Evolutionary conservation across 345 rosid species (phyloP), one percentile per base, ranked within the genome.

Genomic region (Camelina sativa): DNA sequence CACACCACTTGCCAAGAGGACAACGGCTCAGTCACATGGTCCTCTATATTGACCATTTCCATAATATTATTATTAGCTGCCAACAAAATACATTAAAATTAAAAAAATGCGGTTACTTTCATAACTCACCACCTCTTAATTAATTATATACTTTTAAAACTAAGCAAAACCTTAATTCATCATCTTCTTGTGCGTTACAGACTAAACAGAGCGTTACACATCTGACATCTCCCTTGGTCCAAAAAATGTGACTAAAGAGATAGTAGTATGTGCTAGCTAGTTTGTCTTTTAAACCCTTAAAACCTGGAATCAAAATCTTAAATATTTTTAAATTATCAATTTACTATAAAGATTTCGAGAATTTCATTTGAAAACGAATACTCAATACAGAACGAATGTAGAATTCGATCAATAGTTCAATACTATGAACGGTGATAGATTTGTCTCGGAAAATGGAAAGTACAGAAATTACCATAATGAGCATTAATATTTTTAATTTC

Each of bases 151-250:
- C 4, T 25, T 28, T 11, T 11, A 28, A 3, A n/a, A 50, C 13
- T 56, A 56, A 48, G 23, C 67, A 59, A 17, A 67, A 28, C 25
- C 66, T 54, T 67, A 59, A 19, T 38, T 59, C 48, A 59, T 62
- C 67, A 51, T 60, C 5, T 28, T 61, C 38, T 51, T 67, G 74
- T 67, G 73, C 74, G 69, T 75, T 59, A 75, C 79, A 17, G 17
- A 47, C 22, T 25, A 66, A 57, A 28, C 66, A 65, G 52, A 74
- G 40, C 73, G 68, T 75, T 75, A 67, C 62, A 76, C 20, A 54
- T 22, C 51, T 69, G 55, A 76, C 20, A 54, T 22, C 51, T 69
- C 34, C 55, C 20, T 35, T n/a, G 20, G 62, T 52, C 52, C n/a
- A 34, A 69, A 51, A 50, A 69, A 69, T 69, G 75, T 76, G 80